Percentiles rank a stretch among this genome's conserved stretches.
Conservation (phyloP, 352 stramenopile species). For the Halophytophthora polymorphica region DNA sequence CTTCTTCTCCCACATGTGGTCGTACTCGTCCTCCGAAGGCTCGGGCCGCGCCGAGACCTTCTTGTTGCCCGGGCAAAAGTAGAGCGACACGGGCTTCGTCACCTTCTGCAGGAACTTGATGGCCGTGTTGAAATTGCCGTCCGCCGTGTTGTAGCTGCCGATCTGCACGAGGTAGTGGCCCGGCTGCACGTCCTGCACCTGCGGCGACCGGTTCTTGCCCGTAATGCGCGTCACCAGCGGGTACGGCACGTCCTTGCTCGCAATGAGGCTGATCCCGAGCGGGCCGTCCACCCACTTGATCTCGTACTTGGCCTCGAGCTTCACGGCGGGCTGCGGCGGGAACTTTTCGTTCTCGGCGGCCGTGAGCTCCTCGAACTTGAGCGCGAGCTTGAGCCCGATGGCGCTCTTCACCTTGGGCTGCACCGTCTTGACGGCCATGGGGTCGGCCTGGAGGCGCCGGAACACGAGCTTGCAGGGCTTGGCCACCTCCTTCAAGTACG, state of each 20-base stretch:
- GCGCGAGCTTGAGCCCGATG: constrained; percentile 66
- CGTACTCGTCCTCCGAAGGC: constrained; percentile 66
- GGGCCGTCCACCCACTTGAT: constrained; percentile 87
- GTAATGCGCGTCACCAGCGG: constrained; percentile 86
- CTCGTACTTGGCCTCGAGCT: constrained; percentile 82
- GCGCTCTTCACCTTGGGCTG: constrained; percentile 66
- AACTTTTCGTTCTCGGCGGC: constrained; percentile 71
- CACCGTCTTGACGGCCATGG: constrained; percentile 76
- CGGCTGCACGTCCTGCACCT: constrained; percentile 84
- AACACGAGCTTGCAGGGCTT: constrained; percentile 84
- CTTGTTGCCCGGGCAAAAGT: constrained; percentile 82
- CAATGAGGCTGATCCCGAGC: constrained; percentile 84
- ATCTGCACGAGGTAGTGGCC: constrained; percentile 88
- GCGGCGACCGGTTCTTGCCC: constrained; percentile 83
- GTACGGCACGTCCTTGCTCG: constrained; percentile 85
- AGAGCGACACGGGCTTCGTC: constrained; percentile 79
- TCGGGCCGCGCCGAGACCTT: constrained; percentile 74
- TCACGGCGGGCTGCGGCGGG: constrained; percentile 58
- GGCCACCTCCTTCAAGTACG: constrained; percentile 73
- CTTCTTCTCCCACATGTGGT: constrained; percentile 89
- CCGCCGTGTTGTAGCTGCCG: constrained; percentile 75
- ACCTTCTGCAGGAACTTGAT: constrained; percentile 90
- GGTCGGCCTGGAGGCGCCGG: constrained; percentile 55
- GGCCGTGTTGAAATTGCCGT: constrained; percentile 86
- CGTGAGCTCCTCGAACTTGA: constrained; percentile 77